Evolutionary conservation across 2,329 filamentous ascomycete species (phyloP).

Genomic region (Paecilomyces sp.): DNA sequence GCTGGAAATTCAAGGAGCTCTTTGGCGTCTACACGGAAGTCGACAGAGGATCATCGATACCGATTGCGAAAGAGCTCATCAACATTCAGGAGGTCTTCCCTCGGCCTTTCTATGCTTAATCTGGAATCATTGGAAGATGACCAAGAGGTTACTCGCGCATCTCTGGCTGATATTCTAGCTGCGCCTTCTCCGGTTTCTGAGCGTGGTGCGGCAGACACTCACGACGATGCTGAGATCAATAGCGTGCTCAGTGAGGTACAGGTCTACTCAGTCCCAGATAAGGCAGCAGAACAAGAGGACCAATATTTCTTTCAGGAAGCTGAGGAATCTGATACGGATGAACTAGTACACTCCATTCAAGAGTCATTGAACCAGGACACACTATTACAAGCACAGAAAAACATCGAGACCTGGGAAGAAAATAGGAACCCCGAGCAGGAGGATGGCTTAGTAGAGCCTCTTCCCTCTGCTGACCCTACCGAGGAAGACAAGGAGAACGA

Average conservation of each 20-base stretch:
- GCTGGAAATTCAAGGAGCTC: constrained; percentile 10
- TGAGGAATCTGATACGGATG: neutral
- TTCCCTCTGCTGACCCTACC: neutral
- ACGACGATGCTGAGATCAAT: neutral
- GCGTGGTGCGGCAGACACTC: neutral
- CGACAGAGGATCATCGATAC: constrained; percentile 9
- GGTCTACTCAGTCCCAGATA: neutral
- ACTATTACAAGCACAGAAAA: neutral
- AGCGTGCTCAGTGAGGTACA: neutral
- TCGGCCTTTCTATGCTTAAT: neutral
- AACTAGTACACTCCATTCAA: neutral
- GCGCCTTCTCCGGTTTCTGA: neutral
- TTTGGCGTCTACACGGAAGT: neutral
- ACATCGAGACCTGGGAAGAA: neutral
- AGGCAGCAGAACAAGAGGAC: constrained; percentile 2
- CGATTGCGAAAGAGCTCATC: constrained; percentile 7
- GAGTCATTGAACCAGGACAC: neutral
- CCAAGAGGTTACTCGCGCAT: neutral
- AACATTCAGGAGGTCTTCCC: neutral
- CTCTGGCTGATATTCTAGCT: neutral
- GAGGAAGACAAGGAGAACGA: constrained; percentile 24
- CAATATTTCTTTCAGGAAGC: constrained; percentile 1
- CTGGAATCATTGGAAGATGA: neutral
- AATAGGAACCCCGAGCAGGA: neutral
- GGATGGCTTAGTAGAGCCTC: neutral